phyloP scores from a whole-genome alignment of 208 protist species.

The Naegleria fowleri region DNA sequence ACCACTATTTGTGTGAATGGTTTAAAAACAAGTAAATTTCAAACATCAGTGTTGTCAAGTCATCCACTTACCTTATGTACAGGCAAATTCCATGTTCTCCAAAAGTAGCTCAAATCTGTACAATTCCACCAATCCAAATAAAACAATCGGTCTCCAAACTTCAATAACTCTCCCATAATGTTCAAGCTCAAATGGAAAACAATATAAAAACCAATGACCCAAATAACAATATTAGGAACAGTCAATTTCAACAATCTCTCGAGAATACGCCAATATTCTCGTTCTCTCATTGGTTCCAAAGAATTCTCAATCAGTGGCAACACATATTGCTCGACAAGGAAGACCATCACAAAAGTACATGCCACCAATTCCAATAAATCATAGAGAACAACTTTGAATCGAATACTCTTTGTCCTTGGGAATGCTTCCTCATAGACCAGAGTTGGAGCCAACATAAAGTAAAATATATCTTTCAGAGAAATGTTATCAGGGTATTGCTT shows the following conservation, averaged over 20 bases:
- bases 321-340: constrained; percentile 33
- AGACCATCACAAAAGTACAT: neutral
- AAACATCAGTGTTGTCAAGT: too few species aligned
- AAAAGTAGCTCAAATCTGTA: constrained; percentile 33
- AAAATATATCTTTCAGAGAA: constrained; percentile 44
- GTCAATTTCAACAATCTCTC: constrained; percentile 18
- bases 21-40: too few species aligned
- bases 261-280: neutral
- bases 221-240: constrained; percentile 27
- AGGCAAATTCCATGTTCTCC: constrained; percentile 34
- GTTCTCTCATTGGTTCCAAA: constrained; percentile 4
- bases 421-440: constrained; percentile 57
- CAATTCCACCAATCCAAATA: constrained; percentile 44
- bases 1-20: neutral
- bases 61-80: neutral
- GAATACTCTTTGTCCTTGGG: constrained; percentile 47
- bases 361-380: neutral
- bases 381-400: constrained; percentile 27
- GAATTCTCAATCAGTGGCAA: constrained; percentile 23
- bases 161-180: constrained; percentile 31
- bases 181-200: constrained; percentile 40
- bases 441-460: constrained; percentile 56
- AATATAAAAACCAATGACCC: constrained; percentile 30
- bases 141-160: constrained; percentile 41
- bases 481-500: constrained; percentile 48